Evolutionary conservation across 768 basidiomycete species (phyloP), one percentile per base, ranked within the genome.

Genomic region (Clathrus columnatus): DNA sequence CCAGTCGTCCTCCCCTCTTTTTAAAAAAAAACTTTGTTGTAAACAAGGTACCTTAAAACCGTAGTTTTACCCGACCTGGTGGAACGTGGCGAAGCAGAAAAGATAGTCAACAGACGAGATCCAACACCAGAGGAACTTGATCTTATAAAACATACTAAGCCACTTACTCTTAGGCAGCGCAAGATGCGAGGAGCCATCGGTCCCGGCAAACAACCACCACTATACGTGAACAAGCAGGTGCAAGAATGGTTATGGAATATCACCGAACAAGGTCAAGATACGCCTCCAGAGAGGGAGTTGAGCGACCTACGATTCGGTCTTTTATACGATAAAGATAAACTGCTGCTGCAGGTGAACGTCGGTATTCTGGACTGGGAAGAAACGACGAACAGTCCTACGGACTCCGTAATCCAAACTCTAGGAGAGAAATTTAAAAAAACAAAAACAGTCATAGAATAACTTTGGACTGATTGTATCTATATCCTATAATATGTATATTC

Each of bases 51-150:
- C 30, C 46, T 58, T 26, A 58, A 58, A 41, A n/a, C 18, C 16
- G 48, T 58, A 16, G 51, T 58, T 16, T 26, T 58, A n/a, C 45
- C 45, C 18, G 57, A 58, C 45, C 51, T 58, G 5, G 51, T 52
- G 23, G 21, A 36, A 20, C 57, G 57, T 8, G 28, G 48, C 18
- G 42, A 53, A 29, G 21, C 53, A 16, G 44, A 41, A 18, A 52
- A 53, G 50, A 29, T 53, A 3, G n/a, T 53, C 18, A 28, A n/a
- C 4, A 32, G 17, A 21, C 36, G 57, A 18, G 30, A 48, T 6
- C 44, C 57, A 1, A 58, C 57, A 4, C 16, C 18, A 21, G 17
- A 51, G 36, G 57, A 58, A 23, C 16, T 44, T 5, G 50, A 54
- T 36, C 36, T 54, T 27, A 17, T 27, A 5, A 20, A 18, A 18